A percentile compares a stretch with the other conserved stretches of the same genome.
These are phyloP conservation scores for Holtermannia corniformis DNA, from an alignment of 768 basidiomycete genomes.

Conservation along the genomic window DNA sequence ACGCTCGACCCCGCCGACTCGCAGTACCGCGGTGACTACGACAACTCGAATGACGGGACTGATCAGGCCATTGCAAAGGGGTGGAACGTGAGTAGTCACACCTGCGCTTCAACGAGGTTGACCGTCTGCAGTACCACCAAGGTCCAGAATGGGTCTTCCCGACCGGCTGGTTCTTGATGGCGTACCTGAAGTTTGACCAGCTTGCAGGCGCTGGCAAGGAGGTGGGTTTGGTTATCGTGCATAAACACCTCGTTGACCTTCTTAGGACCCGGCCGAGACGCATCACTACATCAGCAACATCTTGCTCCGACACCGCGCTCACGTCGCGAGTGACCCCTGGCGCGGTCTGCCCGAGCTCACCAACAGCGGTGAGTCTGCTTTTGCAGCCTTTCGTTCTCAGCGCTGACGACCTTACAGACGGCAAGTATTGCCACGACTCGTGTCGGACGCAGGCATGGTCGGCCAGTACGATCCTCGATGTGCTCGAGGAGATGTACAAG, in stretches of 20 bases:
- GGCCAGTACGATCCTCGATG: conserved; percentile 81
- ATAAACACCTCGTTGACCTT: background rate
- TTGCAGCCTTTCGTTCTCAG: background rate
- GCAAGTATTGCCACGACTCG: conserved; percentile 71
- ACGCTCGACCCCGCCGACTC: conserved; percentile 79
- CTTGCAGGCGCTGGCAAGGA: conserved; percentile 57
- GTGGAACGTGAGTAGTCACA: conserved; percentile 73
- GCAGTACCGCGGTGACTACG: conserved; percentile 84
- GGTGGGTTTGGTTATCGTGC: conserved; percentile 45
- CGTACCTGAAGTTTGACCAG: conserved; percentile 81
- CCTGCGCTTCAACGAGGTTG: conserved; percentile 24
- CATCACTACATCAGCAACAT: conserved; percentile 69
- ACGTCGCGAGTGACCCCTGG: conserved; percentile 79
- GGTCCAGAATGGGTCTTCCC: conserved; percentile 96
- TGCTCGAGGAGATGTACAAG: conserved; percentile 63
- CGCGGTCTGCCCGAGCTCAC: conserved; percentile 74
- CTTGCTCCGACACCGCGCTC: conserved; percentile 58
- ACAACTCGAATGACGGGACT: conserved; percentile 84
- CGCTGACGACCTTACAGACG: conserved; percentile 44
- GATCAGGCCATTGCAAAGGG: conserved; percentile 83
- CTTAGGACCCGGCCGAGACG: conserved; percentile 59
- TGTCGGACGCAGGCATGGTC: conserved; percentile 96
- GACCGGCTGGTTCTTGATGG: conserved; percentile 85
- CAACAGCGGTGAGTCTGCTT: conserved; percentile 34
- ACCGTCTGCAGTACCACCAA: conserved; percentile 45